These are phyloP conservation scores for Mucor racemosus DNA, from an alignment of 371 early-diverging fungal species.

Conservation along the genomic window DNA sequence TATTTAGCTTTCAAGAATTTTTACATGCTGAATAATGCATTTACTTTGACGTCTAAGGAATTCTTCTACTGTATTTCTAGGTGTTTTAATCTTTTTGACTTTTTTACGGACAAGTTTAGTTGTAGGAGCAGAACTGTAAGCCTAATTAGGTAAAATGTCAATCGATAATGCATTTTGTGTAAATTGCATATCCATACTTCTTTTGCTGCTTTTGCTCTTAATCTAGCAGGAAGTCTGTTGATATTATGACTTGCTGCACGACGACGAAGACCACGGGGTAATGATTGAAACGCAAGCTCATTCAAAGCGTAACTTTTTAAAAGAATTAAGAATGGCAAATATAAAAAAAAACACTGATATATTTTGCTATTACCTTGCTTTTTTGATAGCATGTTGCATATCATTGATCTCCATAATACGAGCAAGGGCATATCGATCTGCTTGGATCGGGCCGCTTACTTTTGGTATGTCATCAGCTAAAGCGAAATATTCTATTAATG, in stretches of 20 bases:
- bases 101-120: constrained; percentile 14
- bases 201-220: constrained; percentile 72
- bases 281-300: constrained; percentile 82
- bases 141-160: not conserved
- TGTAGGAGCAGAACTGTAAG: constrained; percentile 21
- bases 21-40: not conserved
- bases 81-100: constrained; percentile 44
- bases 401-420: constrained; percentile 85
- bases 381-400: constrained; percentile 72
- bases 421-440: constrained; percentile 40
- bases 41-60: constrained; percentile 63
- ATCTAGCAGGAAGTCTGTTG: constrained; percentile 79
- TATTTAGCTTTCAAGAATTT: not conserved
- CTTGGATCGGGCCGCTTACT: constrained; percentile 28
- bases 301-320: constrained; percentile 57
- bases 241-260: constrained; percentile 92
- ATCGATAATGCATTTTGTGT: constrained; percentile 22
- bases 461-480: constrained; percentile 20
- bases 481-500: not conserved
- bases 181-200: constrained; percentile 62
- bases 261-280: constrained; percentile 88
- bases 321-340: not conserved
- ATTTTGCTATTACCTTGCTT: constrained; percentile 44
- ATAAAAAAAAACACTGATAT: not conserved
- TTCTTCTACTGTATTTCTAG: constrained; percentile 53